Evolutionary conservation across 2,329 filamentous ascomycete genomes (phyloP).

Genomic region (Venturia aucupariae): DNA sequence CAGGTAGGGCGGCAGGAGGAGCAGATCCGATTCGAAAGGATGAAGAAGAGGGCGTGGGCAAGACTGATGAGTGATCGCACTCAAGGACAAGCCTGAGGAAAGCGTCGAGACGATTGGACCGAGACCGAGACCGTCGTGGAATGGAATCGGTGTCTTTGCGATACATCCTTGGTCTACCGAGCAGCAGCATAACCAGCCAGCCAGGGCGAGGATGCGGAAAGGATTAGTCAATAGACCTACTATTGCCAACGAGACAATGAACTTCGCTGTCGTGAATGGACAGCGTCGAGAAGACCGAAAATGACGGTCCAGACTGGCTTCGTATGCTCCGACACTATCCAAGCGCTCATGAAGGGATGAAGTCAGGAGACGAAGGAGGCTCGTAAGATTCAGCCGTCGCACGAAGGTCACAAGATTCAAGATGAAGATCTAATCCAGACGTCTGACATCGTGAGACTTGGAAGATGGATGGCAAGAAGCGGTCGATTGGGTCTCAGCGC

Average conservation of each 20-base stretch:
- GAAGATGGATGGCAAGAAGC: not conserved
- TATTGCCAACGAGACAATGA: not conserved
- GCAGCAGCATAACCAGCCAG: not conserved
- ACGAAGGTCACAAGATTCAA: not conserved
- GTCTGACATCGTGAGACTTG: not conserved
- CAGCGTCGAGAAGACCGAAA: not conserved
- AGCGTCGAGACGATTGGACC: too few relatives aligned
- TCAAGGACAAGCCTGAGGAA: too few relatives aligned
- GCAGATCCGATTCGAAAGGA: not conserved
- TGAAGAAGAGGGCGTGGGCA: not conserved
- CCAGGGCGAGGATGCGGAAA: not conserved
- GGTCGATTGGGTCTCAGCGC: slow-evolving; percentile 1
- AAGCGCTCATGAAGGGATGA: not conserved
- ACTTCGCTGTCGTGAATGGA: not conserved
- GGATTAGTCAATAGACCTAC: not conserved
- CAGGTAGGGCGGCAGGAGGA: not conserved
- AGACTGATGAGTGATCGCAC: too few relatives aligned
- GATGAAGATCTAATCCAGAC: not conserved
- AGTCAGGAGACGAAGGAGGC: not conserved
- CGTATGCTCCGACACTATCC: not conserved
- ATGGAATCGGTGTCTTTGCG: not conserved
- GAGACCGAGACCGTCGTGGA: too few relatives aligned
- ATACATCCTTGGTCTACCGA: not conserved
- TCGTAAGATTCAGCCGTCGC: not conserved
- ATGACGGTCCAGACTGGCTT: not conserved